phyloP scores from a whole-genome alignment of 2,329 filamentous ascomycete genomes.

The Graphilbum ipis-grandicollis region DNA sequence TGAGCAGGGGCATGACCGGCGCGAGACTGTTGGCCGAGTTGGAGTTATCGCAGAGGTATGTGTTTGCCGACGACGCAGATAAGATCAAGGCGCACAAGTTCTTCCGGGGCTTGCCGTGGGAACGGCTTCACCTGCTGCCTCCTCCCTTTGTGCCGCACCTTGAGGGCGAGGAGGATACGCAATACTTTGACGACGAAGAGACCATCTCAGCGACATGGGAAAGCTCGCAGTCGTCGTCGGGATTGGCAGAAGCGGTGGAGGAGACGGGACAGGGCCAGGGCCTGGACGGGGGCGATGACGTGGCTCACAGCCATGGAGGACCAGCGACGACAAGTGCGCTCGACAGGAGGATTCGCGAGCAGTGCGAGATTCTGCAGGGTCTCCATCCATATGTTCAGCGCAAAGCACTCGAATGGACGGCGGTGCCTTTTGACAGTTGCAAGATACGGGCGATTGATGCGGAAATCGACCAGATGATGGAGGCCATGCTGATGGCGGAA shows the following conservation, averaged over 20 bases:
- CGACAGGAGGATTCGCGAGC: background rate
- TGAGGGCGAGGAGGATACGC: slow-evolving; percentile 51
- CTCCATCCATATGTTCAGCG: slow-evolving; percentile 24
- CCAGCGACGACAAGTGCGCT: too few species aligned
- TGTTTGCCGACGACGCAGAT: slow-evolving; percentile 68
- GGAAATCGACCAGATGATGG: slow-evolving; percentile 23
- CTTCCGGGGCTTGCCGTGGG: slow-evolving; percentile 69
- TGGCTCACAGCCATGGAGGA: background rate
- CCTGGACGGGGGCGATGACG: background rate
- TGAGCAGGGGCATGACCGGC: background rate
- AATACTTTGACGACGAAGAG: slow-evolving; percentile 76
- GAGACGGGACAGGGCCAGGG: background rate
- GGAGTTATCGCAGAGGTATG: slow-evolving; percentile 34
- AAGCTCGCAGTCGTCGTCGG: background rate
- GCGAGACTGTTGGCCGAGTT: slow-evolving; percentile 5
- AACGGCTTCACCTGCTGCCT: slow-evolving; percentile 46
- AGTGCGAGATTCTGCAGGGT: slow-evolving; percentile 14
- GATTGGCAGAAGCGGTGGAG: background rate
- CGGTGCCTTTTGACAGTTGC: slow-evolving; percentile 28
- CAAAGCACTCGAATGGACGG: slow-evolving; percentile 26
- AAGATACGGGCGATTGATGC: slow-evolving; percentile 30
- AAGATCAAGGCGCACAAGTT: slow-evolving; percentile 84
- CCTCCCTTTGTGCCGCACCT: slow-evolving; percentile 74
- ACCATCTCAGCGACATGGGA: slow-evolving; percentile 39
- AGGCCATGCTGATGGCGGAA: slow-evolving; percentile 13